Conservation (phyloP, 139 green algal species). For the Tetraselmis chui region DNA sequence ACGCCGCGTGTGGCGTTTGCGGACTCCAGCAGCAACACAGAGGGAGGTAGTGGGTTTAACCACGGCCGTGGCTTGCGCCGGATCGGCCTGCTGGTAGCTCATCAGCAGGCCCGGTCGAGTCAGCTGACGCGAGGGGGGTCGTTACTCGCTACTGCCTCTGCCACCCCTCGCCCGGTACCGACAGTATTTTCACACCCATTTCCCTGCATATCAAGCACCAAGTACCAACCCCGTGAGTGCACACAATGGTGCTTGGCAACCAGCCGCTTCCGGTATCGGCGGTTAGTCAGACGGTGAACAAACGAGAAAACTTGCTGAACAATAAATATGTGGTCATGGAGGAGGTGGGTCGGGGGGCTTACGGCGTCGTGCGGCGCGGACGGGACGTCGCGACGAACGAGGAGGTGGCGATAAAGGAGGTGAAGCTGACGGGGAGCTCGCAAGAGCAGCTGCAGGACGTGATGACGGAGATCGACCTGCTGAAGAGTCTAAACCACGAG, state of each 20-base stretch:
- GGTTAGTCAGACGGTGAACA: background rate
- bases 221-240: no score
- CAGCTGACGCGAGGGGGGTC: no score
- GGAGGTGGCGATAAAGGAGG: slow-evolving; percentile 43
- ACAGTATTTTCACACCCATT: no score
- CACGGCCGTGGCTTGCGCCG: no score
- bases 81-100: no score
- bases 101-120: no score
- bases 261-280: background rate
- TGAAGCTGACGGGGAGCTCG: slow-evolving; percentile 35
- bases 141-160: no score
- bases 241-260: background rate
- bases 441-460: slow-evolving; percentile 45
- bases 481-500: slow-evolving; percentile 86
- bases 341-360: slow-evolving; percentile 34
- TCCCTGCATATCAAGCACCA: no score
- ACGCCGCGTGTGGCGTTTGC: no score
- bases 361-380: slow-evolving; percentile 33
- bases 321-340: slow-evolving; percentile 31
- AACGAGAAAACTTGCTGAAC: background rate
- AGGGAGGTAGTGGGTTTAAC: no score
- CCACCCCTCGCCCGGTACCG: no score
- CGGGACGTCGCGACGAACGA: slow-evolving; percentile 36
- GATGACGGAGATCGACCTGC: slow-evolving; percentile 81
- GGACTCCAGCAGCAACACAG: no score